Evolutionary conservation across 768 basidiomycete genomes (phyloP), one percentile per base, ranked within the genome.

Genomic region (Auriscalpium vulgare): DNA sequence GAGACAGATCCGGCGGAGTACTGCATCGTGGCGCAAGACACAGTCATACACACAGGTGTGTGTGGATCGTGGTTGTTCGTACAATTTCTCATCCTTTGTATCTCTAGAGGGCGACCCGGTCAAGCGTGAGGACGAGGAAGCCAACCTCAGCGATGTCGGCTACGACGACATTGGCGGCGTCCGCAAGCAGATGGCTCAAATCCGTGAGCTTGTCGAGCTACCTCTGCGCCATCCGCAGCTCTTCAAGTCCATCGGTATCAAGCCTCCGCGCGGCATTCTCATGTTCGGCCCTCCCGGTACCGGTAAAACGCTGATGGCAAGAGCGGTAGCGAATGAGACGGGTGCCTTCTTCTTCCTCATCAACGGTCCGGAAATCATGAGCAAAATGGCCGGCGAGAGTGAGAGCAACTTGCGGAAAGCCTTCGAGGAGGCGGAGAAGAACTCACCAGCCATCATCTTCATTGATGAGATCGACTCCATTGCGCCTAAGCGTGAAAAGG

Each of bases 321-420:
- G 97, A 64, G 97, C 97, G 8, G 97, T 99, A 48, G 97, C 97
- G 61, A 99, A 99, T 70, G 97, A 99, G 74, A 99, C 97, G 29
- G 97, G 97, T 50, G 97, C 97, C 14, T 99, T 99, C 83, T 99
- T 99, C 82, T 99, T 99, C 86, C 76, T 98, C 51, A 99, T 99
- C 75, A 99, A 98, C 68, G 97, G 97, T 53, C 97, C 97, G 51
- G 97, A 99, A 73, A 98, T 99, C 71, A 99, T 99, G 97, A 91
- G 88, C 65, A 98, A 99, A 80, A 99, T 99, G 97, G 97, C 97
- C 53, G 97, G 97, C 63, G 97, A 99, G 75, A 87, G 84, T 69
- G 97, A 99, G 71, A 93, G 90, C 67, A 99, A 99, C 72, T 75
- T 99, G 59, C 78, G 97, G 63, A 99, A 99, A 72, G 95, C 97